These are phyloP conservation scores for Pleurotus ostreatus DNA, from an alignment of 768 basidiomycete genomes.

Conservation along the genomic window DNA sequence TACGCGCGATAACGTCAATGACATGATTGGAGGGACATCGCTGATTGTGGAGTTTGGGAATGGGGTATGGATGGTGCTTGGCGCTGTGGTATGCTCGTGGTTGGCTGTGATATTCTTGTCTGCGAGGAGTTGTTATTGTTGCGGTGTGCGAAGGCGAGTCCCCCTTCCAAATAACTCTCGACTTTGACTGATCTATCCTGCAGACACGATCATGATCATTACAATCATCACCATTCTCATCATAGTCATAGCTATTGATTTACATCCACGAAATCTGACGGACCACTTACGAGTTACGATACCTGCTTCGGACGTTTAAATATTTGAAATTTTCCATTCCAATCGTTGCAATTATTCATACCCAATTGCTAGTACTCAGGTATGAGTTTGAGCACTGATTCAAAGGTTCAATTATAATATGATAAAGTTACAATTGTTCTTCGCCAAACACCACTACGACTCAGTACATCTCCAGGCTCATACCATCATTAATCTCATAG, in stretches of 20 bases:
- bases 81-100: conserved; percentile 54
- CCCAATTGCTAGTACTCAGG: too few species aligned
- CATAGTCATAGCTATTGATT: conserved; percentile 5
- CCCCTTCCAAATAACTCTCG: neutral
- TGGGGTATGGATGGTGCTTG: conserved; percentile 70
- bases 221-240: neutral
- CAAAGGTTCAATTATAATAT: too few species aligned
- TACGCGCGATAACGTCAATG: conserved; percentile 28
- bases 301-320: too few species aligned
- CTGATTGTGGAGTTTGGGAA: conserved; percentile 59
- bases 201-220: conserved; percentile 8
- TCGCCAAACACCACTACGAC: neutral
- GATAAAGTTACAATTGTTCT: neutral
- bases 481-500: conserved; percentile 91
- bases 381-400: too few species aligned
- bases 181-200: neutral
- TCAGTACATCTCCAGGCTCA: conserved; percentile 92
- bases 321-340: too few species aligned
- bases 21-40: conserved; percentile 34
- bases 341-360: too few species aligned
- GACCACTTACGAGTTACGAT: neutral
- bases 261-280: neutral
- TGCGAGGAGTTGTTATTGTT: conserved; percentile 63
- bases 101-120: conserved; percentile 56
- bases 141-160: conserved; percentile 50